Base-by-base conservation (phyloP, 345 rosid genomes). In the Hibiscus trionum region DNA sequence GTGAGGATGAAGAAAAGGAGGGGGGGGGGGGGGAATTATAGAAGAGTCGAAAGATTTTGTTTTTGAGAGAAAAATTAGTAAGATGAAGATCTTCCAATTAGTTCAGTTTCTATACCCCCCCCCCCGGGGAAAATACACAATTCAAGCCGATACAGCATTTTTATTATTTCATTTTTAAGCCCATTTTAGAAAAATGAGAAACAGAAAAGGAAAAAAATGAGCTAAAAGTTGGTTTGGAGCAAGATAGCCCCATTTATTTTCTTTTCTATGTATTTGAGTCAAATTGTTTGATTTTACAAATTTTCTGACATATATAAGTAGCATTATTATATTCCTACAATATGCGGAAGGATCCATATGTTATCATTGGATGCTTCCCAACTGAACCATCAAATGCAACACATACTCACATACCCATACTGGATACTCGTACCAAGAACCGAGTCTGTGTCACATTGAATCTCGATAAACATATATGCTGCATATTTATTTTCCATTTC, bases 401-500 rank as follows among this genome's bases (percentile, higher is more conserved):
- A 33, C 66, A 35, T 35, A 21, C 46, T 7, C 4, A 62, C 7
- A 9, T 33, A 8, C 3, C 7, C 21, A 1, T 62, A 4, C n/a
- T 3, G 12, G 49, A 37, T 8, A 17, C 15, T 62, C 27, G 17
- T 62, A 35, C 7, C 24, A 9, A 19, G 56, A 50, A 50, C 17
- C 5, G 16, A 33, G 67, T n/a, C 15, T 26, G n/a, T 62, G 46
- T 35, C 7, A 16, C 46, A 33, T 61, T 65, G 35, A 58, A 14
- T 60, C 33, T 27, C 66, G 27, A 24, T 31, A 9, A 26, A 47
- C 27, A 55, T 66, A 39, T 49, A 21, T 33, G 24, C 35, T 61
- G 62, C 24, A 46, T 57, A 61, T 78, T 72, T 65, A 57, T 39
- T 61, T 39, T 55, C n/a, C 29, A 46, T 27, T 42, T 66, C 14